These are phyloP conservation scores for Dalbergia oliveri DNA, from an alignment of 306 rosid species.

Conservation along the genomic window DNA sequence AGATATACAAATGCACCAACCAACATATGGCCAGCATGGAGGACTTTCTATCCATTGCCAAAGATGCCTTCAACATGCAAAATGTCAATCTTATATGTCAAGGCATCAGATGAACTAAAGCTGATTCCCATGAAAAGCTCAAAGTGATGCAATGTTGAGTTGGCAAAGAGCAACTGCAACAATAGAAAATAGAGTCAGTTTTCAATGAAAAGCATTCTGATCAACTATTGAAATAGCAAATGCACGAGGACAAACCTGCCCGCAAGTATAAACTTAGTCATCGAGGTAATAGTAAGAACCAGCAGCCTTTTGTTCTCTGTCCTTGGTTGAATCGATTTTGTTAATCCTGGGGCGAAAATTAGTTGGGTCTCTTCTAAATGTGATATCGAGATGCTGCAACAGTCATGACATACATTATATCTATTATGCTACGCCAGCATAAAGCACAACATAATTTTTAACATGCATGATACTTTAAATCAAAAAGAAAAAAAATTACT, in stretches of 20 bases:
- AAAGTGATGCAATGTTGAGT: constrained; percentile 16
- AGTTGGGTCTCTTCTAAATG: constrained; percentile 96
- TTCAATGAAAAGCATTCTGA: background rate
- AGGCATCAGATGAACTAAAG: constrained; percentile 38
- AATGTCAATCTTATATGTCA: constrained; percentile 33
- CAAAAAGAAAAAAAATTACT: background rate
- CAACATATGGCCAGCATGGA: constrained; percentile 44
- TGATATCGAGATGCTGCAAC: constrained; percentile 90
- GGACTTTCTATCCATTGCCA: constrained; percentile 47
- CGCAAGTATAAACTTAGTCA: constrained; percentile 56
- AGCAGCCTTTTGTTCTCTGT: constrained; percentile 89
- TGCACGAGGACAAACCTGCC: constrained; percentile 48
- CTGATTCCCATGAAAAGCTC: constrained; percentile 45
- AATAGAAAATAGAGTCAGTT: constrained; percentile 8
- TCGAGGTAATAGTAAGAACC: constrained; percentile 97
- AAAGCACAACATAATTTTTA: background rate
- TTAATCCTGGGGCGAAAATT: constrained; percentile 94
- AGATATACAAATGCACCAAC: constrained; percentile 52
- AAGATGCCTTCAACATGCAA: constrained; percentile 40
- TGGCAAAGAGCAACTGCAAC: constrained; percentile 53
- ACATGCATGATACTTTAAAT: background rate
- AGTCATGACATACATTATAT: constrained; percentile 30
- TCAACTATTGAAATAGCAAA: background rate
- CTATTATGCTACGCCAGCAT: background rate
- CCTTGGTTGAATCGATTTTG: constrained; percentile 89